Percentiles rank a stretch among this genome's conserved stretches.
Evolutionary conservation across 306 rosid species (phyloP).

Genomic region (Fagus sylvatica): DNA sequence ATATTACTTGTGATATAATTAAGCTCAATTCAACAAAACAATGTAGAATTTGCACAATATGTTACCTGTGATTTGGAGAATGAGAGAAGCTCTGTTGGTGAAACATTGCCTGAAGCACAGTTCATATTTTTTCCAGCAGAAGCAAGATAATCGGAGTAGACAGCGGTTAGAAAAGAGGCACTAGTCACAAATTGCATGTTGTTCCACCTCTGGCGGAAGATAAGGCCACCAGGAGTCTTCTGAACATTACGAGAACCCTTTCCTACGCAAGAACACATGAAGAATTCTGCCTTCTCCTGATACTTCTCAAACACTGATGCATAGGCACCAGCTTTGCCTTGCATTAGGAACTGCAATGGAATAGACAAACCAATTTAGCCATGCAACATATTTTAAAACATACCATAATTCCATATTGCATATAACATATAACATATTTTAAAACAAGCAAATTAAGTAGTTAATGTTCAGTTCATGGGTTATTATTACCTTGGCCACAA

Average conservation of each 20-base stretch:
- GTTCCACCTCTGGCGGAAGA: slow-evolving; percentile 91
- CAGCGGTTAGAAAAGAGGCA: slow-evolving; percentile 77
- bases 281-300: slow-evolving; percentile 72
- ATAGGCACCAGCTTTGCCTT: slow-evolving; percentile 75
- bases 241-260: slow-evolving; percentile 64
- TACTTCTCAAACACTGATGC: slow-evolving; percentile 63
- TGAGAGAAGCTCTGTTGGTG: slow-evolving; percentile 64
- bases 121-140: slow-evolving; percentile 50
- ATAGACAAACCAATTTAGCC: neutral
- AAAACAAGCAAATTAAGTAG: neutral
- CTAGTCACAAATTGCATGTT: slow-evolving; percentile 92
- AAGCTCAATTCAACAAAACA: too few relatives aligned
- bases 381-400: neutral
- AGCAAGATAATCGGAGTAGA: slow-evolving; percentile 84
- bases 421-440: neutral
- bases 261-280: slow-evolving; percentile 83
- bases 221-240: slow-evolving; percentile 92
- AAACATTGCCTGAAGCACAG: slow-evolving; percentile 64
- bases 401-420: neutral
- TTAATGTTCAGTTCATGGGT: neutral
- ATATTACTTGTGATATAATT: too few relatives aligned
- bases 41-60: too few relatives aligned
- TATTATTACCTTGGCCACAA: slow-evolving; percentile 73
- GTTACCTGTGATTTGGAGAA: slow-evolving; percentile 83
- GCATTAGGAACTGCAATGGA: slow-evolving; percentile 65